phyloP scores from a whole-genome alignment of 352 stramenopile genomes.

The Globisporangium cederbergense region DNA sequence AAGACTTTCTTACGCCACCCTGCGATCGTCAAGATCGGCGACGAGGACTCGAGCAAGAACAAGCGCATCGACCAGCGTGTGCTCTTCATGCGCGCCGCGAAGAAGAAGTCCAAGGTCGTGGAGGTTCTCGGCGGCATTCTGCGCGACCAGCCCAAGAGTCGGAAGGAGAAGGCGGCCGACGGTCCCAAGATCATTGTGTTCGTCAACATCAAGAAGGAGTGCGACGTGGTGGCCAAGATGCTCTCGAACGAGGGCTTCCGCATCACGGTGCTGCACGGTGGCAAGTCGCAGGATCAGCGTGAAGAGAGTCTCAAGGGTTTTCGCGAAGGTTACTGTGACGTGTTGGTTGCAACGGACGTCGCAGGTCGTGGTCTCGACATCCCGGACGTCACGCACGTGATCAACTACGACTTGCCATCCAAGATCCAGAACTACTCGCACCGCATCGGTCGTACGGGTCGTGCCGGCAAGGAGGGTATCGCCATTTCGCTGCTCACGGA shows the following conservation, averaged over 20 bases:
- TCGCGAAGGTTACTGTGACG: constrained; percentile 83
- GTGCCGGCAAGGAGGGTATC: constrained; percentile 95
- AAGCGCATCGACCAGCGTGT: constrained; percentile 97
- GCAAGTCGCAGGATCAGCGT: constrained; percentile 95
- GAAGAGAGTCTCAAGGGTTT: constrained; percentile 92
- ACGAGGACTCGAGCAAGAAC: constrained; percentile 97
- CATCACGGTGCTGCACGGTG: constrained; percentile 95
- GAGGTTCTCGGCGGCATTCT: constrained; percentile 88
- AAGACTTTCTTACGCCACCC: constrained; percentile 96
- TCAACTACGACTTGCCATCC: constrained; percentile 98
- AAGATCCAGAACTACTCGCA: constrained; percentile 99
- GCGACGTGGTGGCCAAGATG: constrained; percentile 93
- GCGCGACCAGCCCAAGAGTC: constrained; percentile 54
- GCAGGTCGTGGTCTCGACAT: constrained; percentile 97
- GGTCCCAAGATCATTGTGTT: constrained; percentile 99
- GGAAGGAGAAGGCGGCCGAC: constrained; percentile 71
- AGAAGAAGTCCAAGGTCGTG: constrained; percentile 89
- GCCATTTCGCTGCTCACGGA: constrained; percentile 98
- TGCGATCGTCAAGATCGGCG: constrained; percentile 97
- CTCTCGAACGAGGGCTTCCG: constrained; percentile 89
- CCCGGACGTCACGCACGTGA: constrained; percentile 96
- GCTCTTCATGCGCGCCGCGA: constrained; percentile 88
- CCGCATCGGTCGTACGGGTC: constrained; percentile 97
- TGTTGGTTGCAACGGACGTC: constrained; percentile 93
- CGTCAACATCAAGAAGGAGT: constrained; percentile 99